Conservation (phyloP, 345 rosid genomes). For the Erodium maritimum region DNA sequence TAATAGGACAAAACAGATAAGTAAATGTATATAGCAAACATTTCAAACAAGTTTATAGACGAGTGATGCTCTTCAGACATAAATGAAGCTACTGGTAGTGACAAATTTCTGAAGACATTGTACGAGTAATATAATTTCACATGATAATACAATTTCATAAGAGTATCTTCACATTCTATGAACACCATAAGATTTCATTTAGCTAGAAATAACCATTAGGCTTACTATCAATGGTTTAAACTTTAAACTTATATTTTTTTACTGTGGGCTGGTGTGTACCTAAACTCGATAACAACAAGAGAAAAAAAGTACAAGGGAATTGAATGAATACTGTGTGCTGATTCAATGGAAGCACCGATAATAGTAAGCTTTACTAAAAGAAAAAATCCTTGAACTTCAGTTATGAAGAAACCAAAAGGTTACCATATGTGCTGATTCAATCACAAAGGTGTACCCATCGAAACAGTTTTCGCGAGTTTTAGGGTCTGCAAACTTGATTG, state of each 20-base stretch:
- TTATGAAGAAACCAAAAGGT: no score
- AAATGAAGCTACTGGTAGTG: neutral
- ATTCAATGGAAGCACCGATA: neutral
- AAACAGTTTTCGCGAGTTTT: conserved; percentile 56
- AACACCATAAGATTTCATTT: neutral
- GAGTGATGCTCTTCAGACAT: neutral
- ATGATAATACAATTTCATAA: neutral
- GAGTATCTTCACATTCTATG: no score
- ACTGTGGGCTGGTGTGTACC: neutral
- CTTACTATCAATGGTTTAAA: neutral
- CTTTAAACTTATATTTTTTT: neutral
- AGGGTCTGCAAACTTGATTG: conserved; percentile 50
- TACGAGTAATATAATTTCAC: no score
- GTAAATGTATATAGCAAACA: neutral
- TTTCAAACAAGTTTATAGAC: neutral
- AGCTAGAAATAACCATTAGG: neutral
- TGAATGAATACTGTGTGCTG: neutral
- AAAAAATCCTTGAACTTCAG: neutral
- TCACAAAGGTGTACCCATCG: conserved; percentile 49
- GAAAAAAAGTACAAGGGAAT: no score
- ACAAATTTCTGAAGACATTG: neutral
- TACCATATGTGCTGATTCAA: no score
- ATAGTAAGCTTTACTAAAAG: neutral
- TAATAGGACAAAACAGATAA: conserved; percentile 7
- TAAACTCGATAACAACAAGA: neutral